phyloP scores from a whole-genome alignment of 805 yeast genomes.

The Wickerhamomyces queroliae region DNA sequence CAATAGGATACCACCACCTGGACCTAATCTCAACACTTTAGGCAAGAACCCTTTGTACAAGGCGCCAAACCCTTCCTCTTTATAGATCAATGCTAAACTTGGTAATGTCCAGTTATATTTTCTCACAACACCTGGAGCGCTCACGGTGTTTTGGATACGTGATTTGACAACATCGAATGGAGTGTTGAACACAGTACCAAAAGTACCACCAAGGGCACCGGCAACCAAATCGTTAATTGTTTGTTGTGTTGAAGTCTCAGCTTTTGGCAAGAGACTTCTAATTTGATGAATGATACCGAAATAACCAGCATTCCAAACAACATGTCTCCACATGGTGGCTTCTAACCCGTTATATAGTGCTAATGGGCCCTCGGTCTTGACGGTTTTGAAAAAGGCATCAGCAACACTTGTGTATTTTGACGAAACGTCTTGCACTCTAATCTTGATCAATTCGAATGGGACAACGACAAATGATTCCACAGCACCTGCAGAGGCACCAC shows the following conservation, averaged over 20 bases:
- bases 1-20: conserved; percentile 97
- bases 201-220: conserved; percentile 95
- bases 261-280: conserved; percentile 71
- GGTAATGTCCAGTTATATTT: conserved; percentile 94
- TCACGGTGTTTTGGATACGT: conserved; percentile 77
- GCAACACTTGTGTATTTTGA: conserved; percentile 79
- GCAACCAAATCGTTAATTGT: conserved; percentile 83
- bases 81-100: conserved; percentile 62
- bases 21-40: conserved; percentile 94
- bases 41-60: conserved; percentile 96
- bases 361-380: conserved; percentile 69
- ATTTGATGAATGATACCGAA: conserved; percentile 93
- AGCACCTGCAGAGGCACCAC: conserved; percentile 99
- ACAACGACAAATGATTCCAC: conserved; percentile 95
- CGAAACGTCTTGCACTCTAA: conserved; percentile 85
- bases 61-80: conserved; percentile 90
- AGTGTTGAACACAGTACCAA: conserved; percentile 92
- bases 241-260: conserved; percentile 64
- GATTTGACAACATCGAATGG: conserved; percentile 98
- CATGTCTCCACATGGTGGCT: conserved; percentile 96
- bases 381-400: conserved; percentile 71
- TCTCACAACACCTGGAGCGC: conserved; percentile 66
- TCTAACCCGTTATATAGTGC: conserved; percentile 94
- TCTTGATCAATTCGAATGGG: conserved; percentile 94
- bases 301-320: conserved; percentile 96